Evolutionary conservation across 179 eudicot genomes (phyloP), one percentile per base, ranked within the genome.

Genomic region (Gypsophila paniculata): DNA sequence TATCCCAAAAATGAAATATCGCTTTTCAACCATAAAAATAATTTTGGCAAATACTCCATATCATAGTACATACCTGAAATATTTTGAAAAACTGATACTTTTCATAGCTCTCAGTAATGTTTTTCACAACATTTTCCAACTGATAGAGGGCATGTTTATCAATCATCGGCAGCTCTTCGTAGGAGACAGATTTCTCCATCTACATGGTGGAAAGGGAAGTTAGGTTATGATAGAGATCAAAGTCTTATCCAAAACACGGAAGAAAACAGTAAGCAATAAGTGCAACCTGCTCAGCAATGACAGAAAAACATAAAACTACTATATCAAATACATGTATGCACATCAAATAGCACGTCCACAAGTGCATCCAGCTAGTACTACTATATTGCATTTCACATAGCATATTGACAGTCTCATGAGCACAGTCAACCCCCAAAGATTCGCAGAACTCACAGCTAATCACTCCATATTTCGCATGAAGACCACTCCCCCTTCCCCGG

Each of bases 111-210:
- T 90, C 96, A 65, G 79, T 82, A 26, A 92, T 92, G 88, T 81
- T 90, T 71, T 81, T 93, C 73, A 89, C 91, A 77, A 89, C 91
- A 81, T 71, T 86, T 81, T 86, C 96, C 65, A 95, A 88, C 78
- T 95, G 96, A 82, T 80, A 95, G 22, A 95, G 80, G 29, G 96
- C 99, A 84, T 95, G 89, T 66, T 78, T 90, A 74, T 95, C 99
- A 74, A 95, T 89, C 90, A 74, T 77, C 1, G 99, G 96, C 66
- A 95, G 91, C 48, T 90, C 89, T 61, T 76, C 55, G 72, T 88
- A 90, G 0, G 86, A 86, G 78, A 95, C 75, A 81, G 88, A 75
- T 83, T 82, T 65, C 75, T 89, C 90, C 62, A 71, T 84, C 99
- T 95, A 85, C 78, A 83, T 54, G 54, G 71, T 15, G 38, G 68